Evolutionary conservation across 495 filamentous ascomycete species (phyloP), one percentile per base, ranked within the genome.

Genomic region (Podospora tetraspora): DNA sequence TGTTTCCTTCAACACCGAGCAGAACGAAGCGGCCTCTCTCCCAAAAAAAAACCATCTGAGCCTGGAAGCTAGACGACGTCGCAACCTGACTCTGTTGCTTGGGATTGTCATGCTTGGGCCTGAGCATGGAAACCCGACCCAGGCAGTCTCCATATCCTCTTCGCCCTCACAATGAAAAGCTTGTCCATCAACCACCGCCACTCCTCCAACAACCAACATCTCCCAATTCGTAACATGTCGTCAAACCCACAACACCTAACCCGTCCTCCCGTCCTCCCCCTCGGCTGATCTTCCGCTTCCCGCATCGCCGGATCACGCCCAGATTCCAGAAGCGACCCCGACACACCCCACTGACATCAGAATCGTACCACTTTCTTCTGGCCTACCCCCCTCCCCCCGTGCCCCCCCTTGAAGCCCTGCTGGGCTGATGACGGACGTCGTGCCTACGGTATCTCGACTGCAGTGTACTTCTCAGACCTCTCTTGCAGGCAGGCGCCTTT

Each of bases 351-450:
- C 67, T 72, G 73, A 74, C 75, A 74, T 75, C 73, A 77, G 64
- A 77, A 77, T 77, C 75, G 75, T 77, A 77, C 75, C 69, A 77
- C 70, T 70, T 71, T 61, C 56, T 60, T 68, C 43, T 52, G 19
- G 43, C 43, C 43, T 37, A n/a, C n/a, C n/a, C 29, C 8, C 27
- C 27, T 27, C 27, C 27, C 27, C 27, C 27, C 27, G 27, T 27
- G 11, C 11, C 30, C 30, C 30, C 37, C 37, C 63, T 61, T 68
- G 21, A 43, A 64, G 30, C 61, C 61, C 61, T 21, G 22, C 29
- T 37, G 61, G 61, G 61, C 61, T 62, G 61, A 61, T 29, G 25
- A 62, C 57, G 56, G 61, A 52, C 62, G 21, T 23, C 59, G 19
- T 52, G 16, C 43, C 6, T 52, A 5, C 8, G 6, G 9, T 10